These are phyloP conservation scores for Coemansia sp. DNA, from an alignment of 371 early-diverging fungal species.

Conservation along the genomic window DNA sequence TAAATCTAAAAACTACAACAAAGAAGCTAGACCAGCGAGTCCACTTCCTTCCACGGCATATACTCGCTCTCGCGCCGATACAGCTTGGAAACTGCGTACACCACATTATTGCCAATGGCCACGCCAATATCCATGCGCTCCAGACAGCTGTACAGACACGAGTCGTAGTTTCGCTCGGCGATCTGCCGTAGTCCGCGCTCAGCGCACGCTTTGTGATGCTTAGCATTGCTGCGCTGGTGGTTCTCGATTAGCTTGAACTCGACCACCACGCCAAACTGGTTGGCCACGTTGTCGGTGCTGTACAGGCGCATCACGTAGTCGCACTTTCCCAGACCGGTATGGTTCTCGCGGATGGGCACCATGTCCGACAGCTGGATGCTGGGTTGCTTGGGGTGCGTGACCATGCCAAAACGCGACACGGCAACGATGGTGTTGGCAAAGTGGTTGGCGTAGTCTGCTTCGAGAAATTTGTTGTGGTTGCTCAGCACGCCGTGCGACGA, in stretches of 20 bases:
- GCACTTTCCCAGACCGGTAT: slow-evolving; percentile 21
- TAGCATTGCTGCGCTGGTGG: neutral
- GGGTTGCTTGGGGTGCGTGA: slow-evolving; percentile 25
- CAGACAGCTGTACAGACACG: slow-evolving; percentile 25
- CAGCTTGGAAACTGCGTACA: slow-evolving; percentile 10
- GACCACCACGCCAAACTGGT: slow-evolving; percentile 32
- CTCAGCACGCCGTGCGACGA: slow-evolving; percentile 25
- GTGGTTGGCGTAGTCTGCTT: slow-evolving; percentile 38
- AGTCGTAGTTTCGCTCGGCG: slow-evolving; percentile 13
- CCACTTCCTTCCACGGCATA: neutral
- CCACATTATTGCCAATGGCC: slow-evolving; percentile 40
- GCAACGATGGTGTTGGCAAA: slow-evolving; percentile 30
- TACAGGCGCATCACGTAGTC: slow-evolving; percentile 29
- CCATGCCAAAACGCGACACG: slow-evolving; percentile 29
- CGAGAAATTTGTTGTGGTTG: slow-evolving; percentile 30
- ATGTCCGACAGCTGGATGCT: slow-evolving; percentile 14
- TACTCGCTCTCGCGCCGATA: slow-evolving; percentile 21
- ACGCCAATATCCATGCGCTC: slow-evolving; percentile 37
- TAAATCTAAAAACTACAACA: neutral
- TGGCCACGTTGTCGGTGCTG: slow-evolving; percentile 20
- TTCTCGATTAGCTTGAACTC: slow-evolving; percentile 30
- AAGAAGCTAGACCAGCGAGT: slow-evolving; percentile 5
- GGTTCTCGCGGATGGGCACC: slow-evolving; percentile 19
- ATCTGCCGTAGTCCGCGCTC: slow-evolving; percentile 15
- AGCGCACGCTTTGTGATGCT: slow-evolving; percentile 4